Percentiles rank a stretch among this genome's conserved stretches.
Conservation (phyloP, 2,329 filamentous ascomycete species). For the Venturia carpophila region DNA sequence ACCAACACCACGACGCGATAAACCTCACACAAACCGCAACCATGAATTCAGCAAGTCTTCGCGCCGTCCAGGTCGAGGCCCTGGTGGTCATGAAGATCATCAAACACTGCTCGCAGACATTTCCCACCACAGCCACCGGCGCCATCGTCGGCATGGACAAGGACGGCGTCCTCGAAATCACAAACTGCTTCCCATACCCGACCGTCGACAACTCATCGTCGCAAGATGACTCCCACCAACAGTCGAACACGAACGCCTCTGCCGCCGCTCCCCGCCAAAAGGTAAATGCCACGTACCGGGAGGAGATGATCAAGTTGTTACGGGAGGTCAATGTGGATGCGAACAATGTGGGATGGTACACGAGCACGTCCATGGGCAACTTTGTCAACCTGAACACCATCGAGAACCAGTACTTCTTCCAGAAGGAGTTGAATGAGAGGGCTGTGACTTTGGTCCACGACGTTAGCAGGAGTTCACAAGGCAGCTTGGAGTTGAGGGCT, state of each 20-base stretch:
- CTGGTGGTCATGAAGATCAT: conserved; percentile 98
- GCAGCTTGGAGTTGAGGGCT: conserved; percentile 78
- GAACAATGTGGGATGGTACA: conserved; percentile 98
- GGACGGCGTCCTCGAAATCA: conserved; percentile 74
- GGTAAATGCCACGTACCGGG: conserved; percentile 79
- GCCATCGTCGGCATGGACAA: conserved; percentile 90
- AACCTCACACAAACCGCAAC: conserved; percentile 6
- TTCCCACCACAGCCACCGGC: conserved; percentile 83
- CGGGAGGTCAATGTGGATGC: conserved; percentile 98
- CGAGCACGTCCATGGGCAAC: conserved; percentile 96
- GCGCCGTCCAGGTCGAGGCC: conserved; percentile 88
- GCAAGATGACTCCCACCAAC: conserved; percentile 58
- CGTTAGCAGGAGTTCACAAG: conserved; percentile 89
- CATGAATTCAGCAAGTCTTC: conserved; percentile 38
- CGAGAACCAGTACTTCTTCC: conserved; percentile 97
- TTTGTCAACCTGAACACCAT: conserved; percentile 92
- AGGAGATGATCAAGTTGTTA: conserved; percentile 93
- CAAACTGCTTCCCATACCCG: conserved; percentile 92
- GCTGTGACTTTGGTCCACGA: conserved; percentile 90
- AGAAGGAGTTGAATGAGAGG: conserved; percentile 77
- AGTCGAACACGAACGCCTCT: conserved; percentile 58
- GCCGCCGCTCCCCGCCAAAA: conserved; percentile 88
- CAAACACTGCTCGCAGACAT: conserved; percentile 82
- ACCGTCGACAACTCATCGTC: conserved; percentile 55
- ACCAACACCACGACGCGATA: not conserved